Base-by-base conservation (phyloP, 2,329 filamentous ascomycete species). In the Rhytidhysteron rufulum region DNA sequence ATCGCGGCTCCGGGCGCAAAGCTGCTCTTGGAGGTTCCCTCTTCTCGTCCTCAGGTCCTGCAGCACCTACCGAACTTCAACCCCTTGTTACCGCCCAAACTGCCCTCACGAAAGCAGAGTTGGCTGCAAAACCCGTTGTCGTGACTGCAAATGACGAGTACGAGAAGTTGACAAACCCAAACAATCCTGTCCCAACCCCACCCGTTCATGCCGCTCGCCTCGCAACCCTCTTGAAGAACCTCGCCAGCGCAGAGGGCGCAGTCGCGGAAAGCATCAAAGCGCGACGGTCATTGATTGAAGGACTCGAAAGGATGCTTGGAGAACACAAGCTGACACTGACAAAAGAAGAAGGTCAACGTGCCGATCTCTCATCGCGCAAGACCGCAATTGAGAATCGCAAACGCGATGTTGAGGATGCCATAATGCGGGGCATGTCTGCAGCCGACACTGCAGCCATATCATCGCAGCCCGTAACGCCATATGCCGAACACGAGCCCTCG, bases 131-230 rank as follows among this genome's bases (percentile, higher is more conserved):
- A 58, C 79, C 80, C 3, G 77, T 83, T 1, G 65, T 87, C 34
- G 79, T 79, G 39, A 78, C 79, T 10, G 89, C 91, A 32, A 85
- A 86, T 49, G 74, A 82, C 48, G 91, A 97, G 51, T 96, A 88
- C 57, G 80, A 85, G 37, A 95, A 91, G 63, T 75, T 94, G 58
- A 86, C 83, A 40, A 86, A 89, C 52, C 79, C 88, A 0, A 73
- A 75, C 20, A 78, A 77, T 1, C 72, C 79, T 1, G 72, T 84
- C 2, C 88, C 91, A 0, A 85, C 88, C 0, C 84, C 90, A 1
- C 90, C 93, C 1, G 90, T 98, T 16, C 88, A 95, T 58, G 93
- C 93, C 2, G 91, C 91, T 11, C 85, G 88, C 20, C 78, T 98
- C 7, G 90, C 87, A 49, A 86, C 88, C 3, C 75, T 98, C n/a